Percentiles rank a stretch among this genome's conserved stretches.
phyloP scores from a whole-genome alignment of 2,329 filamentous ascomycete species.

The Lachnellula cervina region DNA sequence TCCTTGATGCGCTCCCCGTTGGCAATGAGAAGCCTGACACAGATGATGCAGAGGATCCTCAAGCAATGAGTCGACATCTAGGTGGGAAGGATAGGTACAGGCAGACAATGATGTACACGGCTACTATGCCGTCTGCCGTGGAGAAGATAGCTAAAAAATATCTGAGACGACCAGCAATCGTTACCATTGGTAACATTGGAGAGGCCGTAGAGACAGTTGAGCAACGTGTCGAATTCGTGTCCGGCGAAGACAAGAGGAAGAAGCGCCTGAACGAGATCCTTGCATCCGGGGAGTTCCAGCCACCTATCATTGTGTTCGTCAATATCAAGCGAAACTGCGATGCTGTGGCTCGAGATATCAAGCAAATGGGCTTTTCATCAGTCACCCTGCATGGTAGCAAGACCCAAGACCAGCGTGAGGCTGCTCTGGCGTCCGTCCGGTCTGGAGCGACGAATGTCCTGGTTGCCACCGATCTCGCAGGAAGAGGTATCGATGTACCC shows the following conservation, averaged over 20 bases:
- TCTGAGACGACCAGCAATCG: slow-evolving; percentile 83
- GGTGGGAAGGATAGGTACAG: slow-evolving; percentile 75
- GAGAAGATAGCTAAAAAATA: slow-evolving; percentile 98
- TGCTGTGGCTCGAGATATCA: slow-evolving; percentile 88
- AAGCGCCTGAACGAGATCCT: slow-evolving; percentile 92
- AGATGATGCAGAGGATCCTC: slow-evolving; percentile 81
- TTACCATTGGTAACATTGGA: slow-evolving; percentile 89
- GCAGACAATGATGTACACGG: slow-evolving; percentile 99
- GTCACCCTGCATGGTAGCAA: slow-evolving; percentile 94
- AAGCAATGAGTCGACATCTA: slow-evolving; percentile 77
- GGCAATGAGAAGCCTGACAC: slow-evolving; percentile 92
- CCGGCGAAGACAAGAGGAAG: slow-evolving; percentile 93
- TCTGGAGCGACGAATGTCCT: slow-evolving; percentile 78
- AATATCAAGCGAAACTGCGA: slow-evolving; percentile 99
- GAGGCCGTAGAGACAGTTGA: slow-evolving; percentile 98
- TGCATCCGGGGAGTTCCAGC: slow-evolving; percentile 68
- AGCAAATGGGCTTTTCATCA: slow-evolving; percentile 82
- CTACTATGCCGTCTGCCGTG: slow-evolving; percentile 89
- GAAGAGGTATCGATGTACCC: slow-evolving; percentile 94
- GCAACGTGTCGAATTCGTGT: slow-evolving; percentile 88
- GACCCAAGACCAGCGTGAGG: slow-evolving; percentile 96
- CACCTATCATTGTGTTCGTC: slow-evolving; percentile 98
- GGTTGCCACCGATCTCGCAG: slow-evolving; percentile 92
- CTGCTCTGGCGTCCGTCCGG: slow-evolving; percentile 79
- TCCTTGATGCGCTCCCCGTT: slow-evolving; percentile 88